Evolutionary conservation across 2,329 filamentous ascomycete genomes (phyloP).

Genomic region (Stemphylium beticola): DNA sequence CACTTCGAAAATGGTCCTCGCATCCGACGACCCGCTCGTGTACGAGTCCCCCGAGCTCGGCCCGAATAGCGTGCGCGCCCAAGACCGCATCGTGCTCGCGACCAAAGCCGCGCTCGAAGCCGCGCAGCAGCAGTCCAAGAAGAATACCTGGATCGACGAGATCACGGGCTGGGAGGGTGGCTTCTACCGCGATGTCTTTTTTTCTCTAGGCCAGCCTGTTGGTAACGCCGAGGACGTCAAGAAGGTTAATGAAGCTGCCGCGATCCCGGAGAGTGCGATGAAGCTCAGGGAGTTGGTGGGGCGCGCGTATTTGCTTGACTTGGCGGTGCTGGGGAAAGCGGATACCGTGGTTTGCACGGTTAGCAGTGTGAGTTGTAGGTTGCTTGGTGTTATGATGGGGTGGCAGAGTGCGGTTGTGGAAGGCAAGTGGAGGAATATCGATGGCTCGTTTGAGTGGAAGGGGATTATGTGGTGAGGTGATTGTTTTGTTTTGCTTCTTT

Average conservation of each 20-base stretch:
- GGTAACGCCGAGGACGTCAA: constrained; percentile 36
- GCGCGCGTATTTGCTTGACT: constrained; percentile 80
- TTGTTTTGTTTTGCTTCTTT: not conserved
- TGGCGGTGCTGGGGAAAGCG: constrained; percentile 72
- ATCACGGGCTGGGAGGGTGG: constrained; percentile 87
- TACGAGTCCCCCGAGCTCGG: constrained; percentile 71
- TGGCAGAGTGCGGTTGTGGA: constrained; percentile 65
- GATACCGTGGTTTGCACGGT: constrained; percentile 80
- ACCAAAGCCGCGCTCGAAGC: constrained; percentile 62
- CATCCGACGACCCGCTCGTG: constrained; percentile 82
- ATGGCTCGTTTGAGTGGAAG: constrained; percentile 49
- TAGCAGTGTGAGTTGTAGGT: constrained; percentile 69
- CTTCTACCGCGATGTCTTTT: constrained; percentile 83
- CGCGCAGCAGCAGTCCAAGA: constrained; percentile 36
- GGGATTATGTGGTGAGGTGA: constrained; percentile 43
- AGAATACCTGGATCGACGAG: constrained; percentile 69
- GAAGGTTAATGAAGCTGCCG: constrained; percentile 25
- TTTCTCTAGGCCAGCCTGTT: constrained; percentile 67
- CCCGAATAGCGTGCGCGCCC: constrained; percentile 61
- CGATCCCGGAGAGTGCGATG: constrained; percentile 58
- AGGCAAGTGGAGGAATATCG: constrained; percentile 74
- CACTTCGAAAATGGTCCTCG: constrained; percentile 63
- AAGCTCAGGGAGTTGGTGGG: constrained; percentile 75
- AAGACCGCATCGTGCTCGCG: constrained; percentile 78
- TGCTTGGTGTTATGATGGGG: constrained; percentile 86